These are phyloP conservation scores for Oryza punctata DNA, from an alignment of 176 grass and related monocot genomes.

Conservation along the genomic window DNA sequence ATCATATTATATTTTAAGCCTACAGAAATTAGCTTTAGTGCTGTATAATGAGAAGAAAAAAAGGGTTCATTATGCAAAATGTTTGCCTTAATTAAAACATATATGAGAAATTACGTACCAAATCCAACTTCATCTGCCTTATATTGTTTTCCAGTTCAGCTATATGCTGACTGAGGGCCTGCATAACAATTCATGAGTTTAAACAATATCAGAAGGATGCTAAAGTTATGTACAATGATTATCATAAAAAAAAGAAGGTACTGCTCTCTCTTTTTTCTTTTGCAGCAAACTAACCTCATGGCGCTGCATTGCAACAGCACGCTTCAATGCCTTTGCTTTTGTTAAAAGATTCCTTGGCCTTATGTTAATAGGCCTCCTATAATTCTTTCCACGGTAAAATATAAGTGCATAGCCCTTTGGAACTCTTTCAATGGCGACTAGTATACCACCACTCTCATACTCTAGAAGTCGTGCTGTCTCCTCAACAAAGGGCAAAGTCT, in stretches of 20 bases:
- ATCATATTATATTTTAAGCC: neutral
- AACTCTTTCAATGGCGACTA: constrained; percentile 88
- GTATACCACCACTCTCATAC: constrained; percentile 94
- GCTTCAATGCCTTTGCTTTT: constrained; percentile 91
- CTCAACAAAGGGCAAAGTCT: constrained; percentile 79
- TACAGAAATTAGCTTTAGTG: neutral
- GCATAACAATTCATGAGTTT: constrained; percentile 38
- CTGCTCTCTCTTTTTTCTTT: neutral
- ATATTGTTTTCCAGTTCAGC: constrained; percentile 70
- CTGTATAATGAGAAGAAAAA: neutral
- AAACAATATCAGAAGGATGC: constrained; percentile 21
- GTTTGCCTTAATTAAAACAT: neutral
- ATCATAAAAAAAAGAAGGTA: neutral
- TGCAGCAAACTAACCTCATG: constrained; percentile 74
- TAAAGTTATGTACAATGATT: neutral
- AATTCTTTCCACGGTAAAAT: constrained; percentile 97
- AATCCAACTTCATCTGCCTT: constrained; percentile 70
- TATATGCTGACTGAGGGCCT: constrained; percentile 98
- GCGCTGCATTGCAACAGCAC: constrained; percentile 95
- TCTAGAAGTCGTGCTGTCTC: constrained; percentile 82
- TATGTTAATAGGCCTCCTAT: constrained; percentile 91
- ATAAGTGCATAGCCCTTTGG: constrained; percentile 89
- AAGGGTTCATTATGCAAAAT: neutral
- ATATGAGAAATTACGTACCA: constrained; percentile 65
- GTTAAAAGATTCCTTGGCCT: constrained; percentile 95